Evolutionary conservation across 2,329 filamentous ascomycete genomes (phyloP).

Genomic region (Thielaviopsis punctulata): DNA sequence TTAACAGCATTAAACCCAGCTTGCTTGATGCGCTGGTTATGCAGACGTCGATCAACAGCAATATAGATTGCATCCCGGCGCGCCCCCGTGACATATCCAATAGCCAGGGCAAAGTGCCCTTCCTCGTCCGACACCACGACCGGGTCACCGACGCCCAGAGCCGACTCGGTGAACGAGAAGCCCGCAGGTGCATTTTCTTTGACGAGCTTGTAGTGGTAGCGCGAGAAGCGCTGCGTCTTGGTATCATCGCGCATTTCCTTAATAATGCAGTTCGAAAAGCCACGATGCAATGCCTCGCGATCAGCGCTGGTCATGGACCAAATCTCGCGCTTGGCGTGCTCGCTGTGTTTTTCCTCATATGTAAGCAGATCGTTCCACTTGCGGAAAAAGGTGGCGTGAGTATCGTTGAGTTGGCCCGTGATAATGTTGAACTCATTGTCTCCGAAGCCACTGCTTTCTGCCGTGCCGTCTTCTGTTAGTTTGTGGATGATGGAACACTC

Average conservation of each 20-base stretch:
- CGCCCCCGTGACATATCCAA: constrained; percentile 73
- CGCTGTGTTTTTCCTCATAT: constrained; percentile 81
- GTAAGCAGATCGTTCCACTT: constrained; percentile 91
- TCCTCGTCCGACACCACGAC: constrained; percentile 93
- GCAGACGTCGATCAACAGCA: constrained; percentile 75
- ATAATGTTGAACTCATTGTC: constrained; percentile 70
- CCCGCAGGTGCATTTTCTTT: constrained; percentile 44
- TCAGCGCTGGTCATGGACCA: constrained; percentile 92
- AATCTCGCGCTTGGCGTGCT: constrained; percentile 72
- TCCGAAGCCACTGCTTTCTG: constrained; percentile 63
- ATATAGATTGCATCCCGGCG: constrained; percentile 63
- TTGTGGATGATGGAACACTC: constrained; percentile 90
- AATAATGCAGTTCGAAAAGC: constrained; percentile 76
- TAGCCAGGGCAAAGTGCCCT: constrained; percentile 85
- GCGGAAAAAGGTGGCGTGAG: constrained; percentile 68
- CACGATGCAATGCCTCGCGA: constrained; percentile 73
- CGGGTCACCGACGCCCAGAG: constrained; percentile 72
- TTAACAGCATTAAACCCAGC: constrained; percentile 55
- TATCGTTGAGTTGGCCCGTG: constrained; percentile 56
- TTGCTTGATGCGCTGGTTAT: constrained; percentile 64
- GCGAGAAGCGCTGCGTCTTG: constrained; percentile 69
- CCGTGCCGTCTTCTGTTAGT: constrained; percentile 66
- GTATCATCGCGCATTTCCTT: constrained; percentile 33
- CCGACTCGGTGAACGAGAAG: constrained; percentile 83
- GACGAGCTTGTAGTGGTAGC: constrained; percentile 70